A percentile compares a stretch with the other conserved stretches of the same genome.
These are phyloP conservation scores for Microstroma glucosiphilum DNA, from an alignment of 1,284 basidiomycete genomes.

Conservation along the genomic window DNA sequence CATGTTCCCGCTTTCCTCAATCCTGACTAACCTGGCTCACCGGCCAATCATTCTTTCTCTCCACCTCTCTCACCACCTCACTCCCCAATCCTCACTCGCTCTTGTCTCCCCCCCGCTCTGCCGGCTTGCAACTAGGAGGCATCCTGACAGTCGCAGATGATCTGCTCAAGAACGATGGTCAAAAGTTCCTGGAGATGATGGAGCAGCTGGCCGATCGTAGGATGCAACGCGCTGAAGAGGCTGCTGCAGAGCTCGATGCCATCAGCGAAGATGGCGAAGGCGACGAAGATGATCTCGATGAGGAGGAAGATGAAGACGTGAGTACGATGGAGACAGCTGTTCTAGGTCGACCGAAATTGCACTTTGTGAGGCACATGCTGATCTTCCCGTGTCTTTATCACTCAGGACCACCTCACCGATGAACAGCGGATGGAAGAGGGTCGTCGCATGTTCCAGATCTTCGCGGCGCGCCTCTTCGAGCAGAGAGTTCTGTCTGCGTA, in stretches of 20 bases:
- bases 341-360: too few species aligned
- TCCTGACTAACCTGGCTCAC: constrained; percentile 19
- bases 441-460: constrained; percentile 98
- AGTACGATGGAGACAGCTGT: constrained; percentile 47
- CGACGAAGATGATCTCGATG: constrained; percentile 51
- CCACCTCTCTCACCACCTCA: constrained; percentile 16
- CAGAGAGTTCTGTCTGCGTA: constrained; percentile 90
- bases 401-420: constrained; percentile 52
- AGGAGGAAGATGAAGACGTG: constrained; percentile 51
- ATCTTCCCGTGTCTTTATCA: constrained; percentile 7
- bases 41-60: constrained; percentile 6
- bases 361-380: constrained; percentile 40
- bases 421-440: constrained; percentile 94
- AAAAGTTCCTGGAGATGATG: constrained; percentile 99
- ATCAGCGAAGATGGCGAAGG: constrained; percentile 52
- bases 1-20: too few species aligned
- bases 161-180: constrained; percentile 93
- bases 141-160: constrained; percentile 99
- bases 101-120: constrained; percentile 13
- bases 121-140: constrained; percentile 59
- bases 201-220: constrained; percentile 92
- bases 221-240: constrained; percentile 81
- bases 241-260: constrained; percentile 45
- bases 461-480: constrained; percentile 99
- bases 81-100: constrained; percentile 2